phyloP scores from a whole-genome alignment of 352 stramenopile genomes.

The Phytophthora quininea region DNA sequence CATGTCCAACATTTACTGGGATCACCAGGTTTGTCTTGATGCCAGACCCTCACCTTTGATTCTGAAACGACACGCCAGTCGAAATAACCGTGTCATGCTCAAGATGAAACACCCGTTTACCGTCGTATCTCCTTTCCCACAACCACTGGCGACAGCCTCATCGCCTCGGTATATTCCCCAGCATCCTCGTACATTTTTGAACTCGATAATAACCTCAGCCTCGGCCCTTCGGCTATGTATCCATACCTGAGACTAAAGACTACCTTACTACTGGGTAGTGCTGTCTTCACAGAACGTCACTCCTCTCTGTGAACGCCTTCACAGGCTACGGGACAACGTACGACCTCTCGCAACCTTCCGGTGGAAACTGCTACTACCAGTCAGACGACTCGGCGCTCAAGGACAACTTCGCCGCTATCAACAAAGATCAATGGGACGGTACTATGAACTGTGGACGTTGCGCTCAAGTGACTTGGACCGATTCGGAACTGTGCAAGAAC shows the following conservation, averaged over 20 bases:
- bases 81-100: not conserved
- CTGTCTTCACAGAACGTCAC: slow-evolving; percentile 4
- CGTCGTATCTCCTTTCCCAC: slow-evolving; percentile 1
- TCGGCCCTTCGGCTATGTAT: slow-evolving; percentile 10
- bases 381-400: slow-evolving; percentile 7
- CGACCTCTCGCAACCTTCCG: slow-evolving; percentile 16
- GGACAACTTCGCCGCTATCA: slow-evolving; percentile 24
- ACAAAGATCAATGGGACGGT: slow-evolving; percentile 25
- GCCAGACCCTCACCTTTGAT: not conserved
- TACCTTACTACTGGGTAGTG: slow-evolving; percentile 8
- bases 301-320: slow-evolving; percentile 9
- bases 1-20: too few species aligned
- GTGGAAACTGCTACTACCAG: slow-evolving; percentile 33
- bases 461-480: slow-evolving; percentile 22
- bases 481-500: slow-evolving; percentile 10
- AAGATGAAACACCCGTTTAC: slow-evolving; percentile 12
- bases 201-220: slow-evolving; percentile 3
- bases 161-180: slow-evolving; percentile 5
- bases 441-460: slow-evolving; percentile 28
- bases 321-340: slow-evolving; percentile 23
- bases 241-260: slow-evolving; percentile 7
- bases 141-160: slow-evolving; percentile 14
- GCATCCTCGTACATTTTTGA: slow-evolving; percentile 17
- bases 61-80: slow-evolving; percentile 23
- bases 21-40: slow-evolving; percentile 12